Conservation (phyloP, 2,329 filamentous ascomycete species). For the Rhynchosporium graminicola region DNA sequence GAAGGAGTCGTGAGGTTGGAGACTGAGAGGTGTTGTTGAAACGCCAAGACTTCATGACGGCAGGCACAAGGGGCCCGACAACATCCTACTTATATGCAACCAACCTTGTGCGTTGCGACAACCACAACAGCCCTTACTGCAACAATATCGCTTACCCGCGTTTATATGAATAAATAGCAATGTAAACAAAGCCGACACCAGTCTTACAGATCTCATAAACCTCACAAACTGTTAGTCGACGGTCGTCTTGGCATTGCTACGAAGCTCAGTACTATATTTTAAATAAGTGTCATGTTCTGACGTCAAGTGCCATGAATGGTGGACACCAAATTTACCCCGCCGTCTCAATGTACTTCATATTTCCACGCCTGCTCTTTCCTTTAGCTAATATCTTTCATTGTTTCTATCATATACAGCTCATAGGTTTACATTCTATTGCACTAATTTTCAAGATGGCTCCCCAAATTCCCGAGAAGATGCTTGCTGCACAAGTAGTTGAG, state of each 20-base stretch:
- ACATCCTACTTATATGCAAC: no score
- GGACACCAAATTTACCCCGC: neutral
- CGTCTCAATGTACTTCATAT: neutral
- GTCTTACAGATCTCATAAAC: no score
- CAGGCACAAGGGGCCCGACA: no score
- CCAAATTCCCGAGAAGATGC: constrained; percentile 48
- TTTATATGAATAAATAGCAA: no score
- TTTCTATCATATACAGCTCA: neutral
- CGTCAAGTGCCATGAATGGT: neutral
- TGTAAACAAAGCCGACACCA: no score
- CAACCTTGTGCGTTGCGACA: no score
- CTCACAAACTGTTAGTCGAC: neutral
- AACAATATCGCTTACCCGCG: no score
- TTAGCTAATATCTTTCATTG: neutral
- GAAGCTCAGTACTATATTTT: neutral
- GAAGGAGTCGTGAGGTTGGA: no score
- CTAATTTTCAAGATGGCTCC: constrained; percentile 21
- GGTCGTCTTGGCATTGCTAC: neutral
- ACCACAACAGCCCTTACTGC: no score
- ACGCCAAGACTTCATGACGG: no score
- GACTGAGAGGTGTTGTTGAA: no score
- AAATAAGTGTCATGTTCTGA: constrained; percentile 9
- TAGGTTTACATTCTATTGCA: neutral
- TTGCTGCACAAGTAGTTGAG: constrained; percentile 50
- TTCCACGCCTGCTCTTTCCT: neutral